A percentile compares a stretch with the other conserved stretches of the same genome.
These are phyloP conservation scores for Rhodomyrtus psidioides DNA, from an alignment of 441 rosid species.

Conservation along the genomic window DNA sequence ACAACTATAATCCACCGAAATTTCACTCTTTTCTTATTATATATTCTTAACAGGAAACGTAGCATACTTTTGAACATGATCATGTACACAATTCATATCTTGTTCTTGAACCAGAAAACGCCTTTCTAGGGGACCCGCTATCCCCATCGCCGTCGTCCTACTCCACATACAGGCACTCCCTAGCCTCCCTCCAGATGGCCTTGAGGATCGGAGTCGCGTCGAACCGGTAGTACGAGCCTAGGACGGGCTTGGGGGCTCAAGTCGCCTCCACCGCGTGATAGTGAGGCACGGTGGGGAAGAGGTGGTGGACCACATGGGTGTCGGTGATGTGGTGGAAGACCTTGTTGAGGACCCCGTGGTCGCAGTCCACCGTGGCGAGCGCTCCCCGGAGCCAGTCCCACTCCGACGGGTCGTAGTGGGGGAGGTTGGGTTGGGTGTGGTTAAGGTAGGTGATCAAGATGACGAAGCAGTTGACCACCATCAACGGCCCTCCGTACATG, in stretches of 20 bases:
- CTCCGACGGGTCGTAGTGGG: conserved; percentile 65
- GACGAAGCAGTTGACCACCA: conserved; percentile 62
- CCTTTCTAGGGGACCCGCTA: not conserved
- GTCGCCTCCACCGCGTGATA: not conserved
- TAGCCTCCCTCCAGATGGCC: conserved; percentile 8
- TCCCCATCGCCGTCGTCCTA: not conserved
- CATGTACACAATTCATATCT: not conserved
- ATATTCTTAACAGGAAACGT: not conserved
- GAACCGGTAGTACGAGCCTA: not conserved
- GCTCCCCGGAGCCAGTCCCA: conserved; percentile 96
- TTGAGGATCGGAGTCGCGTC: not conserved
- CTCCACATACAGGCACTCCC: conserved; percentile 5
- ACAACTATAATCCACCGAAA: not conserved
- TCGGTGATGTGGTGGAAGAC: conserved; percentile 34
- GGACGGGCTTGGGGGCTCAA: not conserved
- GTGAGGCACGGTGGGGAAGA: conserved; percentile 2
- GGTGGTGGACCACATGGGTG: conserved; percentile 30
- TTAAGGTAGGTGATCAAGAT: conserved; percentile 71
- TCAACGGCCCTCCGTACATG: conserved; percentile 56
- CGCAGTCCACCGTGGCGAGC: conserved; percentile 31
- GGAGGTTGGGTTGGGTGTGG: conserved; percentile 78
- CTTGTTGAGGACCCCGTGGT: conserved; percentile 20
- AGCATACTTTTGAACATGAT: not conserved
- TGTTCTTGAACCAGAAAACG: conserved; percentile 5
- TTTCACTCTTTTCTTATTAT: not conserved